These are phyloP conservation scores for Nematodospora valgi DNA, from an alignment of 805 yeast genomes.

Conservation along the genomic window DNA sequence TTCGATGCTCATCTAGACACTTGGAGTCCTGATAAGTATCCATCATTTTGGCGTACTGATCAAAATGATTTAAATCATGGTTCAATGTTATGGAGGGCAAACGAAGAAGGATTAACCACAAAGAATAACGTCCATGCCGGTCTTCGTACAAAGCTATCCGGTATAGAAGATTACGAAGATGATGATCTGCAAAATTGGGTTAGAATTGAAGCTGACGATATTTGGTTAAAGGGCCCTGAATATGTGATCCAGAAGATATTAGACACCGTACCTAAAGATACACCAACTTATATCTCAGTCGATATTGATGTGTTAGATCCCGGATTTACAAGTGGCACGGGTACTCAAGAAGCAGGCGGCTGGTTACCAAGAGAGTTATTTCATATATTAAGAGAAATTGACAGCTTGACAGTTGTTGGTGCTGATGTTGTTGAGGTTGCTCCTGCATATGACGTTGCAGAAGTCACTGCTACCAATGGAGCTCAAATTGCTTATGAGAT, in stretches of 20 bases:
- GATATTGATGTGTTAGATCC: conserved; percentile 68
- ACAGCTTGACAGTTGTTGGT: conserved; percentile 46
- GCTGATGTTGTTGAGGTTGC: conserved; percentile 60
- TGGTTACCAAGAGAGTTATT: conserved; percentile 54
- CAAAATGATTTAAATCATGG: conserved; percentile 73
- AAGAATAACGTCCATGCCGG: conserved; percentile 71
- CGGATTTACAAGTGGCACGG: conserved; percentile 56
- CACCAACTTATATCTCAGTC: conserved; percentile 74
- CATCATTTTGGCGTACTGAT: conserved; percentile 57
- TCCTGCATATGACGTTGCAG: conserved; percentile 63
- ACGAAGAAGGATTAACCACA: conserved; percentile 61
- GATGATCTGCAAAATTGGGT: conserved; percentile 68
- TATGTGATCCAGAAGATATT: conserved; percentile 51
- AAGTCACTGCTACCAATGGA: conserved; percentile 64
- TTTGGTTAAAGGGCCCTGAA: conserved; percentile 65
- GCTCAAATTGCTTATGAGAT: conserved; percentile 71
- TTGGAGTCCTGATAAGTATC: conserved; percentile 71
- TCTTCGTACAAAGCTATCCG: conserved; percentile 67
- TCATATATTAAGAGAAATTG: conserved; percentile 44
- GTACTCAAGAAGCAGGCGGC: conserved; percentile 60
- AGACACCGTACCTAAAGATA: conserved; percentile 53
- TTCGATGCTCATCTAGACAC: conserved; percentile 87
- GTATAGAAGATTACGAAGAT: conserved; percentile 60
- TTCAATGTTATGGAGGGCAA: conserved; percentile 82
- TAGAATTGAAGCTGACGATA: conserved; percentile 69